These are phyloP conservation scores for Tuber umbilicatum DNA, from an alignment of 495 filamentous ascomycete species.

Conservation along the genomic window DNA sequence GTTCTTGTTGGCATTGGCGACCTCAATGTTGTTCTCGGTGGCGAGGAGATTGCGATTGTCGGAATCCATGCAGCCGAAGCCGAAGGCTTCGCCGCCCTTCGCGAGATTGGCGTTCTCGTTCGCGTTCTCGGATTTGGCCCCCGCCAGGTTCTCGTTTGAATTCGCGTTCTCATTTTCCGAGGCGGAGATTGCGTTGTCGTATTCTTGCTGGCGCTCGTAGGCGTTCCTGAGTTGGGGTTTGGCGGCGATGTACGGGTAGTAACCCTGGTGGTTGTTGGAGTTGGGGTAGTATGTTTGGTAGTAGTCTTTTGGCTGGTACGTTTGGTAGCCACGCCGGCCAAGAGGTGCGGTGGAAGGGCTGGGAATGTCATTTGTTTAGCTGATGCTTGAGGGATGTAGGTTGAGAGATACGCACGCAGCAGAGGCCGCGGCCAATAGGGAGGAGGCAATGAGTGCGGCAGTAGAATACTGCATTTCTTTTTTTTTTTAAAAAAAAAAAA, in stretches of 20 bases:
- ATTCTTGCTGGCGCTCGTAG: slow-evolving; percentile 34
- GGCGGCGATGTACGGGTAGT: slow-evolving; percentile 33
- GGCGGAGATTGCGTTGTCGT: slow-evolving; percentile 26
- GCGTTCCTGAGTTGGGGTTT: slow-evolving; percentile 34
- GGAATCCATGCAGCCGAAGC: slow-evolving; percentile 39
- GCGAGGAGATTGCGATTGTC: slow-evolving; percentile 41
- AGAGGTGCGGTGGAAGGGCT: slow-evolving; percentile 3
- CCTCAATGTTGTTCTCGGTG: slow-evolving; percentile 44
- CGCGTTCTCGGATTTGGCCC: slow-evolving; percentile 42
- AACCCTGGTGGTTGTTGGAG: slow-evolving; percentile 36
- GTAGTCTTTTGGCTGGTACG: slow-evolving; percentile 31
- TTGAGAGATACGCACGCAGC: slow-evolving; percentile 24
- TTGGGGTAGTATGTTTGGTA: slow-evolving; percentile 31
- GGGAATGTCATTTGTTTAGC: background rate
- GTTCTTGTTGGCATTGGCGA: slow-evolving; percentile 43
- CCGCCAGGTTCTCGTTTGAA: slow-evolving; percentile 41
- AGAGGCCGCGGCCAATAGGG: slow-evolving; percentile 22
- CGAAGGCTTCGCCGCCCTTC: slow-evolving; percentile 41
- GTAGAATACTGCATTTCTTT: slow-evolving; percentile 35
- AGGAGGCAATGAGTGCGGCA: slow-evolving; percentile 20
- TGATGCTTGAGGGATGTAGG: too few relatives aligned
- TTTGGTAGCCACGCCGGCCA: background rate
- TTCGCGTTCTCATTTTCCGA: slow-evolving; percentile 42
- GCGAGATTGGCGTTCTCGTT: slow-evolving; percentile 43
- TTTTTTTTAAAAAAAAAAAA: too few relatives aligned